Evolutionary conservation across 1,284 basidiomycete genomes (phyloP), one percentile per base, ranked within the genome.

Genomic region (Ceratobasidium sp.): DNA sequence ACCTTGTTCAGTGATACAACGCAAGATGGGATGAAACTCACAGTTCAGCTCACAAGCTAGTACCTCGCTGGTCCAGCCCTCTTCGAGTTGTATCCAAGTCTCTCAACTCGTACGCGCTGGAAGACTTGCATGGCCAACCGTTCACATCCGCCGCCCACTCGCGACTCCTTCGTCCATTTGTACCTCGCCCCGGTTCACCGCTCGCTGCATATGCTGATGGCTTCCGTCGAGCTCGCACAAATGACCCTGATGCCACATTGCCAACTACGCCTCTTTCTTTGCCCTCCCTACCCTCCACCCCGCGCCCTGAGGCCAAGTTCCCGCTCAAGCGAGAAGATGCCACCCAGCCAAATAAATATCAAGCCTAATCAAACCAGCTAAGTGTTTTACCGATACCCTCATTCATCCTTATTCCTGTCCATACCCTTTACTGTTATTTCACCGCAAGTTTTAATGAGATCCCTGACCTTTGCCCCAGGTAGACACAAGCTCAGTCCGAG

Each of bases 11-110:
- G 41, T n/a, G 34, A 28, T 60, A 60, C 41, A 41, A 60, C 41
- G 58, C 58, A 3, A 23, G 58, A 2, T 30, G 34, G n/a, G 58
- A 60, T 41, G 58, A 60, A 30, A 60, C 58, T 23, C 58, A 60
- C 28, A 60, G 58, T 30, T 8, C 58, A 1, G n/a, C 34, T 3
- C 39, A 41, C 21, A 60, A 60, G 14, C 58, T 60, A 1, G 58
- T 36, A 14, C 58, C 58, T 26, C 26, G 41, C 16, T 60, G 58
- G 58, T 60, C 58, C n/a, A 41, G 58, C 2, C 58, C 58, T 2
- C 41, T 60, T 12, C 58, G 58, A 1, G 21, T 60, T 5, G 41
- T 28, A 18, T 21, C 18, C 6, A 5, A n/a, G 3, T 14, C 58
- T 12, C 16, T 36, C 2, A 60, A 60, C 26, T 60, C 58, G 9